These are phyloP conservation scores for Phialophora tarda DNA, from an alignment of 2,329 filamentous ascomycete species.

Conservation along the genomic window DNA sequence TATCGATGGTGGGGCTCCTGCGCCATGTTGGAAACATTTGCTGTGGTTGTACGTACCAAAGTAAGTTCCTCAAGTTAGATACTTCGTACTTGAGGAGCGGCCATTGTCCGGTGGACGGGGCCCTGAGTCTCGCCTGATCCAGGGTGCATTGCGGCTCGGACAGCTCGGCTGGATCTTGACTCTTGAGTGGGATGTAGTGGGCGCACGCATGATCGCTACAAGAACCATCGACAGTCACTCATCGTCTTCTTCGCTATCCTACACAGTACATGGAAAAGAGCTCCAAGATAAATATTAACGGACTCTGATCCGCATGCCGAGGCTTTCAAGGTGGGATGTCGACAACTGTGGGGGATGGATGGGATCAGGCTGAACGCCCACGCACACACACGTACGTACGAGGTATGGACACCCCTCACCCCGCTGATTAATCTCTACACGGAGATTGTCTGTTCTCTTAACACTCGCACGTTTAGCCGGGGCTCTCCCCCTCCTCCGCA, in stretches of 20 bases:
- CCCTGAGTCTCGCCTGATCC: not conserved
- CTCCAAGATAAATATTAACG: too few relatives aligned
- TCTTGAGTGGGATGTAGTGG: not conserved
- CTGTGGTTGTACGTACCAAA: not conserved
- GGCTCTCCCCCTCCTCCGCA: not conserved
- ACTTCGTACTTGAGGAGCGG: not conserved
- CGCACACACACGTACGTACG: too few relatives aligned
- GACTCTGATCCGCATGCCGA: not conserved
- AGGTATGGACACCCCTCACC: too few relatives aligned
- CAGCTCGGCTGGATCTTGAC: too few relatives aligned
- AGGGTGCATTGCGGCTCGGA: not conserved
- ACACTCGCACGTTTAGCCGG: too few relatives aligned
- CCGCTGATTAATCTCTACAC: not conserved
- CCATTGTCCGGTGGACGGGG: not conserved
- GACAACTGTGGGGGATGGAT: not conserved
- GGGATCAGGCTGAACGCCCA: not conserved
- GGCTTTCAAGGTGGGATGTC: conserved; percentile 1
- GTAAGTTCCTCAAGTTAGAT: not conserved
- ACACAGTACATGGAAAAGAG: too few relatives aligned
- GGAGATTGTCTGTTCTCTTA: not conserved
- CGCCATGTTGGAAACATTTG: not conserved
- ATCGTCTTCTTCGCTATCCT: too few relatives aligned
- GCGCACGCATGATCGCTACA: not conserved
- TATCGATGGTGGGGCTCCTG: not conserved
- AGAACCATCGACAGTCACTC: too few relatives aligned